Conservation (phyloP, 169 alveolate species). For the Eimeria acervulina region DNA sequence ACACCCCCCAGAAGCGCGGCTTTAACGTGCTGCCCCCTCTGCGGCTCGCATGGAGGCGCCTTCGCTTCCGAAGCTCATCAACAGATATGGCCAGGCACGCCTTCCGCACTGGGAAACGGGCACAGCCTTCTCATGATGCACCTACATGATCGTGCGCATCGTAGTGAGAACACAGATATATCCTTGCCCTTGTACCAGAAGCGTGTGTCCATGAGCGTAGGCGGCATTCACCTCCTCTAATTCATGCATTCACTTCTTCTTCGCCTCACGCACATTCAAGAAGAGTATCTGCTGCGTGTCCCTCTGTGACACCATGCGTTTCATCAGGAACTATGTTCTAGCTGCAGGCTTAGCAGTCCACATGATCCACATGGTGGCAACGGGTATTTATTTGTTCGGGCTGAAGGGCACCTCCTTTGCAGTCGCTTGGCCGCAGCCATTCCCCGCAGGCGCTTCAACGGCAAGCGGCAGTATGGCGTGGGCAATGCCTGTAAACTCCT, state of each 20-base stretch:
- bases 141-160: not conserved
- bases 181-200: too few species aligned
- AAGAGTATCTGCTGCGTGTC: not conserved
- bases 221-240: not conserved
- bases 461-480: not conserved
- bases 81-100: slow-evolving; percentile 60
- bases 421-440: slow-evolving; percentile 62
- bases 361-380: slow-evolving; percentile 63
- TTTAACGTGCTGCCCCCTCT: slow-evolving; percentile 3
- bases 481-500: slow-evolving; percentile 59
- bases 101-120: not conserved
- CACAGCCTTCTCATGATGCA: not conserved
- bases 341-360: slow-evolving; percentile 68
- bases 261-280: not conserved
- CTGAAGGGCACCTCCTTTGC: slow-evolving; percentile 49
- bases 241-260: not conserved
- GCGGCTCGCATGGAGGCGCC: slow-evolving; percentile 73
- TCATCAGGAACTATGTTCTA: slow-evolving; percentile 53
- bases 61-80: slow-evolving; percentile 63
- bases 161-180: not conserved
- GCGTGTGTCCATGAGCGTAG: not conserved
- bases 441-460: slow-evolving; percentile 12
- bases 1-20: slow-evolving; percentile 1
- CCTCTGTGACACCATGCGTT: not conserved
- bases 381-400: slow-evolving; percentile 60